Conservation (phyloP, 169 alveolate genomes). For the Babesia caballi region DNA sequence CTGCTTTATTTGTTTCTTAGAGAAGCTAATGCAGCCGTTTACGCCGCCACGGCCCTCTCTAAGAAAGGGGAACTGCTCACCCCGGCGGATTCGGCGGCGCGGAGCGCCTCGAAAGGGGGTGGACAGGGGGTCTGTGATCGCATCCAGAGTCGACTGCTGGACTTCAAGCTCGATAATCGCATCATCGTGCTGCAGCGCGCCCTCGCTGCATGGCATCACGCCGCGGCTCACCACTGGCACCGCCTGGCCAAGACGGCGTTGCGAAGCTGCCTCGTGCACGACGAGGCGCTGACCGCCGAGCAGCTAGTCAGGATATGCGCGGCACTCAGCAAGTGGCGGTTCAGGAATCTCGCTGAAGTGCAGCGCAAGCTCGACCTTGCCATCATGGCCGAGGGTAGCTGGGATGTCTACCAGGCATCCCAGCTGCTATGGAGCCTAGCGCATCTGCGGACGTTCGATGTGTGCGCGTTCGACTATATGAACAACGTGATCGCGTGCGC, state of each 20-base stretch:
- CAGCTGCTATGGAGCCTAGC: slow-evolving; percentile 53
- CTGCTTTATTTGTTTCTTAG: neutral
- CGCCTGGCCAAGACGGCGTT: slow-evolving; percentile 27
- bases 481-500: slow-evolving; percentile 9
- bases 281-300: slow-evolving; percentile 5
- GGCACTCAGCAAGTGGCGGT: slow-evolving; percentile 58
- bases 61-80: neutral
- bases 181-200: slow-evolving; percentile 42
- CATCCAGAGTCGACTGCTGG: neutral
- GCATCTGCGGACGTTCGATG: slow-evolving; percentile 31
- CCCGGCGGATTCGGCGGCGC: neutral
- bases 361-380: slow-evolving; percentile 30
- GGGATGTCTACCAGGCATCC: slow-evolving; percentile 37
- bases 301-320: slow-evolving; percentile 53
- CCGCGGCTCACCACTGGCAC: slow-evolving; percentile 24
- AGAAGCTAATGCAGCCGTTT: slow-evolving; percentile 15
- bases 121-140: slow-evolving; percentile 37
- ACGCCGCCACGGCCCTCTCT: slow-evolving; percentile 11
- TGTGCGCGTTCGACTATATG: slow-evolving; percentile 43
- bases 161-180: slow-evolving; percentile 25
- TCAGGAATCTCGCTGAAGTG: slow-evolving; percentile 21
- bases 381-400: slow-evolving; percentile 19
- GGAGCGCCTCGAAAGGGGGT: neutral
- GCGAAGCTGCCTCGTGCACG: slow-evolving; percentile 35
- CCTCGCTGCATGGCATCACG: slow-evolving; percentile 40